Conservation (phyloP, 164 flowering plant genomes). For the Umbellularia californica region DNA sequence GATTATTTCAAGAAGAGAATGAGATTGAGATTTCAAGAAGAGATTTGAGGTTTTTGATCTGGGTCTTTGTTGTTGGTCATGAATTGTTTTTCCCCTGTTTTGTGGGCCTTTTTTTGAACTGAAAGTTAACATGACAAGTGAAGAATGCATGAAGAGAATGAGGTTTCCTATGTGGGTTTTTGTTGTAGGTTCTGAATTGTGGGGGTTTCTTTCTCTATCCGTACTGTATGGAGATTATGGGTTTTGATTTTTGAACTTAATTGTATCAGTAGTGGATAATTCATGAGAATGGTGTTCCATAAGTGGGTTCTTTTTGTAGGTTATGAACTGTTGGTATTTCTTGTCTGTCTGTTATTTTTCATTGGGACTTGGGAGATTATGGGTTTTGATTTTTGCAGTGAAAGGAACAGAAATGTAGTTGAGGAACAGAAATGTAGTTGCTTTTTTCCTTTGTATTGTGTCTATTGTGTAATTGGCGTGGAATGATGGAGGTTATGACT, state of each 20-base stretch:
- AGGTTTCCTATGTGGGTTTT: too few species aligned
- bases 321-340: not conserved
- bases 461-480: not conserved
- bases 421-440: not conserved
- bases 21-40: not conserved
- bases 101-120: too few species aligned
- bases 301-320: too few species aligned
- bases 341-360: not conserved
- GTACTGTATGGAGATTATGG: too few species aligned
- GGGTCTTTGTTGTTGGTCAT: not conserved
- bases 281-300: too few species aligned
- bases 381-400: not conserved
- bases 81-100: not conserved
- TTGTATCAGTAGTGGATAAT: too few species aligned
- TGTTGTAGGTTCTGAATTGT: too few species aligned
- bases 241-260: too few species aligned
- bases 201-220: too few species aligned
- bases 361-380: not conserved
- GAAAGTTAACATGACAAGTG: too few species aligned
- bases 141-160: too few species aligned
- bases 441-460: not conserved
- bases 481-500: not conserved
- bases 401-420: not conserved
- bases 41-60: not conserved
- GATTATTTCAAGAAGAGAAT: too few species aligned